Conservation (phyloP, 2,329 filamentous ascomycete genomes). For the Fusarium udum region DNA sequence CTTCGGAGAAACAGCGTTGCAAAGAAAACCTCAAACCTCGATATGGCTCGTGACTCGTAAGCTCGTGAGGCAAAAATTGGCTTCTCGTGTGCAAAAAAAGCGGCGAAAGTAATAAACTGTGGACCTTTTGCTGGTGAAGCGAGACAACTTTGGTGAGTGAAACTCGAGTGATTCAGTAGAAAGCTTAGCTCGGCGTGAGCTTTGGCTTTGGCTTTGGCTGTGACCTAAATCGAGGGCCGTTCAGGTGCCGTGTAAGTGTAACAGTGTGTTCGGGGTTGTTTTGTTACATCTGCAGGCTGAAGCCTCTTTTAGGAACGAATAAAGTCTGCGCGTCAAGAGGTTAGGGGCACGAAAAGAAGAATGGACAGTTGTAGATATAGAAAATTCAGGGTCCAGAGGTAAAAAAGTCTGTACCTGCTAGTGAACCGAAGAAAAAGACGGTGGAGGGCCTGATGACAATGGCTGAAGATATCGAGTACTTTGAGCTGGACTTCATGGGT, state of each 20-base stretch:
- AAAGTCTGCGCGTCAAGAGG: conserved; percentile 38
- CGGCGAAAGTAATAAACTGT: conserved; percentile 31
- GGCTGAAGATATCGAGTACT: conserved; percentile 34
- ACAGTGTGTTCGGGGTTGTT: conserved; percentile 26
- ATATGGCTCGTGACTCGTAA: conserved; percentile 36
- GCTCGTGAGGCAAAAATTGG: conserved; percentile 37
- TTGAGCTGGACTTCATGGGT: conserved; percentile 22
- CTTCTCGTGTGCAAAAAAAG: conserved; percentile 28
- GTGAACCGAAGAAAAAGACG: conserved; percentile 39
- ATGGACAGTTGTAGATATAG: conserved; percentile 24
- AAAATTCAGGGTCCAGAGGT: conserved; percentile 9
- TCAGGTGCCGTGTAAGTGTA: conserved; percentile 43
- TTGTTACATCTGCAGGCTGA: conserved; percentile 26
- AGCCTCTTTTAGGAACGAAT: conserved; percentile 22
- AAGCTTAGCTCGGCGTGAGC: conserved; percentile 37
- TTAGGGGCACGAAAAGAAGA: conserved; percentile 24
- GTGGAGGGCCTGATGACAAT: conserved; percentile 37
- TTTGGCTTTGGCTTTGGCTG: conserved; percentile 16
- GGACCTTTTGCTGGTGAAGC: conserved; percentile 33
- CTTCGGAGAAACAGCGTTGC: conserved; percentile 12
- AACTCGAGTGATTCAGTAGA: conserved; percentile 23
- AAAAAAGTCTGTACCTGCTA: conserved; percentile 38
- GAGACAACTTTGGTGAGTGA: conserved; percentile 22
- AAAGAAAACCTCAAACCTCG: conserved; percentile 19
- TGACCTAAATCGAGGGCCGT: conserved; percentile 22